Evolutionary conservation across 2,329 filamentous ascomycete genomes (phyloP).

Genomic region (Ophiocordyceps camponoti-rufipedis): DNA sequence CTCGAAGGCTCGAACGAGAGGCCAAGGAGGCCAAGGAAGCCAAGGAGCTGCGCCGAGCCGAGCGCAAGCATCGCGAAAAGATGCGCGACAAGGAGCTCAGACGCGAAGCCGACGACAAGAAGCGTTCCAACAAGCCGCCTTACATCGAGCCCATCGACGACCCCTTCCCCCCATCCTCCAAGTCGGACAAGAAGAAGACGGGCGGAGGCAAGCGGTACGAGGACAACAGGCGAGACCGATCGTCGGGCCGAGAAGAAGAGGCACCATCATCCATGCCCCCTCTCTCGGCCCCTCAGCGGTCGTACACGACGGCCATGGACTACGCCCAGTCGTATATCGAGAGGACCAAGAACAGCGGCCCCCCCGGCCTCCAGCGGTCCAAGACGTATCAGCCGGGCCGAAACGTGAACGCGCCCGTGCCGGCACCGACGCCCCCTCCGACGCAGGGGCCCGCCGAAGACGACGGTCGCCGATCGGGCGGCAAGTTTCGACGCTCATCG

Average conservation of each 20-base stretch:
- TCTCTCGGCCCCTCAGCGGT: slow-evolving; percentile 7
- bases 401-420: slow-evolving; percentile 12
- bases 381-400: slow-evolving; percentile 7
- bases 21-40: slow-evolving; percentile 4
- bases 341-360: slow-evolving; percentile 7
- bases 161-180: slow-evolving; percentile 4
- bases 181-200: slow-evolving; percentile 19
- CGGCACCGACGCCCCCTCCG: slow-evolving; percentile 18
- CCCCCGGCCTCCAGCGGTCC: slow-evolving; percentile 6
- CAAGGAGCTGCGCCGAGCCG: slow-evolving; percentile 12
- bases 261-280: slow-evolving; percentile 6
- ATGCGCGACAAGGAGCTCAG: slow-evolving; percentile 19
- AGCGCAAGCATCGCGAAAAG: slow-evolving; percentile 18
- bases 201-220: slow-evolving; percentile 18
- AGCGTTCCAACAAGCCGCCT: slow-evolving; percentile 13
- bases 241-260: slow-evolving; percentile 14
- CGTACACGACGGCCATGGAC: slow-evolving; percentile 5
- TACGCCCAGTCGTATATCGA: slow-evolving; percentile 14
- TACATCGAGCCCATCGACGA: slow-evolving; percentile 18
- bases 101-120: slow-evolving; percentile 19
- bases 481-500: slow-evolving; percentile 15
- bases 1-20: slow-evolving; percentile 13
- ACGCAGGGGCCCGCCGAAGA: slow-evolving; percentile 12
- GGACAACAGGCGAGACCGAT: slow-evolving; percentile 15
- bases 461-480: slow-evolving; percentile 10